Percentiles rank a stretch among this genome's conserved stretches.
These are phyloP conservation scores for Laguncularia racemosa DNA, from an alignment of 345 rosid genomes.

Conservation along the genomic window DNA sequence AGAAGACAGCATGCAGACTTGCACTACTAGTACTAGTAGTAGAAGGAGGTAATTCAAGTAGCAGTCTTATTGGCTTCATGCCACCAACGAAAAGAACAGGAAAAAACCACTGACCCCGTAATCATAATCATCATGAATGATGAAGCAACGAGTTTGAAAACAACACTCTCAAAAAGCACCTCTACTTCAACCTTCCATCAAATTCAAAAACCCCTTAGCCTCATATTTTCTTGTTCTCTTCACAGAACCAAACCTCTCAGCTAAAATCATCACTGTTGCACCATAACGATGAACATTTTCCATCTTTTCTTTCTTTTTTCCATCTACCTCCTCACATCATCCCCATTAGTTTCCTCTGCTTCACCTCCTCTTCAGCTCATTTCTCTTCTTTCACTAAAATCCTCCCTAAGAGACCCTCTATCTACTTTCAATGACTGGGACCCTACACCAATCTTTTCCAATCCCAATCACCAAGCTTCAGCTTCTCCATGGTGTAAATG, in stretches of 20 bases:
- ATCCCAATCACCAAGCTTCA: conserved; percentile 22
- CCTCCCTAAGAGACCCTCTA: conserved; percentile 49
- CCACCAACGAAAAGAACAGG: conserved; percentile 27
- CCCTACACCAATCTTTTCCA: conserved; percentile 18
- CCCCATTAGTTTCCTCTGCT: conserved; percentile 14
- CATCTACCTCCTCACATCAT: conserved; percentile 11
- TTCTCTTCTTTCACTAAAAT: conserved; percentile 64
- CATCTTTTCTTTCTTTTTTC: conserved; percentile 25
- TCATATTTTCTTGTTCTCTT: background rate
- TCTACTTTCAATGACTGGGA: conserved; percentile 64
- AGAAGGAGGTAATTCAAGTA: no score
- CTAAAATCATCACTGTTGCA: conserved; percentile 12
- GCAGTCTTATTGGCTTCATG: background rate
- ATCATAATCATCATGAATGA: conserved; percentile 40
- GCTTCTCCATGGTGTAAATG: conserved; percentile 71
- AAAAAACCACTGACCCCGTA: conserved; percentile 9
- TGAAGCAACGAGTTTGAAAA: no score
- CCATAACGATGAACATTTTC: conserved; percentile 41
- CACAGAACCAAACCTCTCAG: background rate
- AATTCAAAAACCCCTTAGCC: conserved; percentile 7
- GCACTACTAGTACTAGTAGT: no score
- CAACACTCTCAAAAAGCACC: conserved; percentile 44
- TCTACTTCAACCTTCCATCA: background rate
- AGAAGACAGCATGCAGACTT: background rate
- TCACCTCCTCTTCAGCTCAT: conserved; percentile 44